Evolutionary conservation across 148 eudicot genomes (phyloP), one percentile per base, ranked within the genome.

Genomic region (Pharnaceum exiguum): DNA sequence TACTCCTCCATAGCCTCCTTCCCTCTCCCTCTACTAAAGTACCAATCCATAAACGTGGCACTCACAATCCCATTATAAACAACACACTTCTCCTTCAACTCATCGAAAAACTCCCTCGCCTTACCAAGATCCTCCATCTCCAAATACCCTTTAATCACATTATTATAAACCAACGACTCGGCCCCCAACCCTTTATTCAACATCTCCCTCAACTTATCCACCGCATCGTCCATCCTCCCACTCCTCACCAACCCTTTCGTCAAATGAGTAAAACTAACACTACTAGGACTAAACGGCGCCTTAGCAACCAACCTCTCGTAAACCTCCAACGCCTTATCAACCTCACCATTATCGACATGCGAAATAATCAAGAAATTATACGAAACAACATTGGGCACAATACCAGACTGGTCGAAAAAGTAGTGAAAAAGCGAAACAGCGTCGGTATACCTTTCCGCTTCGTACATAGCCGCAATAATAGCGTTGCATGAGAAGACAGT

Each of bases 401-500:
- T 86, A 28, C 67, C 71, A 1, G 75, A 72, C 55, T 86, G 87
- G 6, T 76, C 67, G 60, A 81, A 86, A 58, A 89, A 86, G 74
- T 75, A 89, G 0, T 72, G 76, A 30, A 89, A 89, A 5, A 83
- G 75, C 0, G 81, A 82, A 0, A 77, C 71, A 1, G 95, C 78
- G 4, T 89, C 90, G 5, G 51, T 31, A 40, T 73, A 89, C 11
- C 90, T 65, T 32, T 71, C 60, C 5, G 85, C 76, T 2, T 88
- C 82, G 56, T 62, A 84, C 85, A 89, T 77, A 13, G 97, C 75
- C 2, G 88, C 90, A 7, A 79, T 67, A 7, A 89, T 70, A 8
- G 96, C 94, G 57, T 89, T 89, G 68, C 95, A 89, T n/a, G 97
- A 86, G 75, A 89, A 89, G 33, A 89, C 97, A 18, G 97, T 89